These are phyloP conservation scores for Tetracladium marchalianum DNA, from an alignment of 495 filamentous ascomycete species.

Conservation along the genomic window DNA sequence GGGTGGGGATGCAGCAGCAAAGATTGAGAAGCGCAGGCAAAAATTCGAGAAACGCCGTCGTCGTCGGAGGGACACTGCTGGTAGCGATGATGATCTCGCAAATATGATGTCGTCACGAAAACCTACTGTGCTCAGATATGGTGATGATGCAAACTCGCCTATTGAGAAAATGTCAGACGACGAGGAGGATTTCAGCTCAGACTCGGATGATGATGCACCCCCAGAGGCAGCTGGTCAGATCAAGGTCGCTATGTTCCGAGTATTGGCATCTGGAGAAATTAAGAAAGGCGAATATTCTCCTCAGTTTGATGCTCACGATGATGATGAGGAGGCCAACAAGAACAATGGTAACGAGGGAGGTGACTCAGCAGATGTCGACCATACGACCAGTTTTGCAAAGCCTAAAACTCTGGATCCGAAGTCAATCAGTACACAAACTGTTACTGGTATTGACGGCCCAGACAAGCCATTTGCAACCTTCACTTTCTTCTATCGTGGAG, in stretches of 20 bases:
- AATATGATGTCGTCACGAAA: conserved; percentile 18
- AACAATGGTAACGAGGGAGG: conserved; percentile 32
- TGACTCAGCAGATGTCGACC: conserved; percentile 66
- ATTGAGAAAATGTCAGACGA: conserved; percentile 66
- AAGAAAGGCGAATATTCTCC: conserved; percentile 96
- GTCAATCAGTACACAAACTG: conserved; percentile 94
- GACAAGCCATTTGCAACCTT: conserved; percentile 95
- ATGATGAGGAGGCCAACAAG: conserved; percentile 56
- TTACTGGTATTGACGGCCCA: conserved; percentile 93
- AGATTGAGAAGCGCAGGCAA: conserved; percentile 75
- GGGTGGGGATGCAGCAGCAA: conserved; percentile 74
- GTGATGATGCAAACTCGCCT: conserved; percentile 59
- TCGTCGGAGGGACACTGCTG: conserved; percentile 47
- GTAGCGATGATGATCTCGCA: conserved; percentile 41
- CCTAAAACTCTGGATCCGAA: conserved; percentile 96
- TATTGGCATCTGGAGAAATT: conserved; percentile 92
- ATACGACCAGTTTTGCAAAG: conserved; percentile 97
- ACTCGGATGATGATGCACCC: conserved; percentile 68
- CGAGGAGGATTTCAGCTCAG: conserved; percentile 51
- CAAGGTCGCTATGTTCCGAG: conserved; percentile 92
- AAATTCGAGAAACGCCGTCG: conserved; percentile 79
- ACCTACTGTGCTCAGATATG: conserved; percentile 59
- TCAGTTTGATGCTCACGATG: conserved; percentile 94
- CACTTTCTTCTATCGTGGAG: conserved; percentile 95
- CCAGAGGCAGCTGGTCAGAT: conserved; percentile 96